A percentile compares a stretch with the other conserved stretches of the same genome.
Evolutionary conservation across 352 stramenopile species (phyloP).

Genomic region (Pythium dissotocum): DNA sequence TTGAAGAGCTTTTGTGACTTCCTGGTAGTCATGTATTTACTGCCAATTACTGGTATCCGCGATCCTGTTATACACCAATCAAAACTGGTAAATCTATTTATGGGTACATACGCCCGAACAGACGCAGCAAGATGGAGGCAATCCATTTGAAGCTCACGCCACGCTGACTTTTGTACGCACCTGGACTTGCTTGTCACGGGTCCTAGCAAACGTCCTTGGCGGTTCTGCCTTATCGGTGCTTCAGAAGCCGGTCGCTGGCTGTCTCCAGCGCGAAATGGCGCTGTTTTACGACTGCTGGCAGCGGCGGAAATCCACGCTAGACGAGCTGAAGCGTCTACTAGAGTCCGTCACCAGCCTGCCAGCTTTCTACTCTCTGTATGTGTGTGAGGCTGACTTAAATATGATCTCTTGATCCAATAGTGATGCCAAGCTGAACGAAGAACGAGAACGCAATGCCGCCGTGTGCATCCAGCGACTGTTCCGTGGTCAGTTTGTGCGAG

Average conservation of each 20-base stretch:
- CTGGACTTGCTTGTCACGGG: background rate
- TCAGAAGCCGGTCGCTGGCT: background rate
- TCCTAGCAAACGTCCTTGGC: background rate
- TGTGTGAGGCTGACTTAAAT: background rate
- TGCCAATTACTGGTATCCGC: constrained; percentile 16
- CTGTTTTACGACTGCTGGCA: constrained; percentile 71
- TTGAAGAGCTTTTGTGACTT: constrained; percentile 5
- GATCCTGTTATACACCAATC: background rate
- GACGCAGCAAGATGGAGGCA: too few species aligned
- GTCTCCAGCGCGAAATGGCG: constrained; percentile 34
- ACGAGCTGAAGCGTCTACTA: constrained; percentile 51
- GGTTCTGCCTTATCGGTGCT: background rate
- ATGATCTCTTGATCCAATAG: constrained; percentile 21
- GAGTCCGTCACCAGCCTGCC: constrained; percentile 31
- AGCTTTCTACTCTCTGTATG: background rate
- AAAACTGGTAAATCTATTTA: constrained; percentile 1
- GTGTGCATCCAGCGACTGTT: constrained; percentile 69
- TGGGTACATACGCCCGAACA: background rate
- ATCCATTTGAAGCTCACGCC: too few species aligned
- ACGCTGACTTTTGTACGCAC: too few species aligned
- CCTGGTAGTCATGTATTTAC: constrained; percentile 1
- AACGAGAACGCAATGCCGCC: constrained; percentile 39
- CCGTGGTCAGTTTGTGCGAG: constrained; percentile 52
- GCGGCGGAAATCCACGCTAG: constrained; percentile 42
- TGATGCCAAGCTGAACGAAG: constrained; percentile 48